phyloP scores from a whole-genome alignment of 2,329 filamentous ascomycete species.

The Thermothelomyces thermophilus region DNA sequence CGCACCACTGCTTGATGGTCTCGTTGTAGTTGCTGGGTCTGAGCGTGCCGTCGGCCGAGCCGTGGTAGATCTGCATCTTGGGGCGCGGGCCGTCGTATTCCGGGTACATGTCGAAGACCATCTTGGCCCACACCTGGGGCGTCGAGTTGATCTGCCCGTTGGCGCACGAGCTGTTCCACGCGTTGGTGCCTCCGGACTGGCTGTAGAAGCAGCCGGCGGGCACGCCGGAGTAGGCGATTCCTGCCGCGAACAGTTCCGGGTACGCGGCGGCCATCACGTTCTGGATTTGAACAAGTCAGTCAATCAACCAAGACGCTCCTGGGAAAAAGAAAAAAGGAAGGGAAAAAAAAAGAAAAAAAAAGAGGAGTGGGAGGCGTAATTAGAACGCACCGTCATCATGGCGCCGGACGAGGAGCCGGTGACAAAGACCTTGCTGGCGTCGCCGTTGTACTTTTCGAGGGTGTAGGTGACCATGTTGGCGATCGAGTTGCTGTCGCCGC shows the following conservation, averaged over 20 bases:
- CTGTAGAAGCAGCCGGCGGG: constrained; percentile 40
- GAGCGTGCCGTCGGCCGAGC: constrained; percentile 44
- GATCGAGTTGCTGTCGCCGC: constrained; percentile 50
- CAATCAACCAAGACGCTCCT: too few relatives aligned
- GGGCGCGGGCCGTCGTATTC: constrained; percentile 45
- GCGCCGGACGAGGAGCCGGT: constrained; percentile 44
- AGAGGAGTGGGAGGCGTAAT: too few relatives aligned
- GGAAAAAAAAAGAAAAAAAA: too few relatives aligned
- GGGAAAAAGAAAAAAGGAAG: too few relatives aligned
- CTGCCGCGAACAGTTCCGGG: constrained; percentile 42
- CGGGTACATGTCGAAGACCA: constrained; percentile 41
- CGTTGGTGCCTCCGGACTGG: constrained; percentile 33
- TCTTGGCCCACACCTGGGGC: constrained; percentile 41
- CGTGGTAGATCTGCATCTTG: constrained; percentile 53
- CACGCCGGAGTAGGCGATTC: constrained; percentile 38
- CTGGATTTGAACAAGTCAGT: too few relatives aligned
- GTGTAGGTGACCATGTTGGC: constrained; percentile 54
- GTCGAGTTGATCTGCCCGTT: constrained; percentile 36
- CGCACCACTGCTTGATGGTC: constrained; percentile 50
- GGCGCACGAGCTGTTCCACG: constrained; percentile 46
- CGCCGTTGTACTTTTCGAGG: constrained; percentile 44
- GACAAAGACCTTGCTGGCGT: constrained; percentile 46
- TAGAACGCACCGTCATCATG: constrained; percentile 44
- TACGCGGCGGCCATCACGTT: constrained; percentile 43
- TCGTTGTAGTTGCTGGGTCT: constrained; percentile 46